phyloP scores from a whole-genome alignment of 2,329 filamentous ascomycete genomes.

The Penicillium crustosum region DNA sequence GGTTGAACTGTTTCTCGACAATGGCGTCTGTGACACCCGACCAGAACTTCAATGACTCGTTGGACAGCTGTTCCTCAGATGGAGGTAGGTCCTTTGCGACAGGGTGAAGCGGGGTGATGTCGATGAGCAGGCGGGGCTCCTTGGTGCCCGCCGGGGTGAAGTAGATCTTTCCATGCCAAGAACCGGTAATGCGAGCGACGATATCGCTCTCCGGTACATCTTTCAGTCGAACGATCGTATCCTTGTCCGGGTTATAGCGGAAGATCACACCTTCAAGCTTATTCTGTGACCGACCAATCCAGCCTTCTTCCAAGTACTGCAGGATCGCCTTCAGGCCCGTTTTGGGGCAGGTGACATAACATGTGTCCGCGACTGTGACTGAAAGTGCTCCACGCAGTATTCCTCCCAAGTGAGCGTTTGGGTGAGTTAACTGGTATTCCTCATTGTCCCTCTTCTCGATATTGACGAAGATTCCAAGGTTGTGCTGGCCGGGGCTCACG shows the following conservation, averaged over 20 bases:
- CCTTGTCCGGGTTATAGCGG: conserved; percentile 82
- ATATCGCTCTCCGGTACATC: conserved; percentile 85
- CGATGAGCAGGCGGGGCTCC: conserved; percentile 72
- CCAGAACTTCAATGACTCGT: conserved; percentile 91
- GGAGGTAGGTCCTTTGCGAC: conserved; percentile 78
- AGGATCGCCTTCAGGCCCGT: conserved; percentile 89
- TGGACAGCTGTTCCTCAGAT: conserved; percentile 72
- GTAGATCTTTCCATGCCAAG: conserved; percentile 74
- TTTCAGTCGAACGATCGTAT: conserved; percentile 74
- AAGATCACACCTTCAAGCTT: conserved; percentile 89
- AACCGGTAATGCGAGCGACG: conserved; percentile 76
- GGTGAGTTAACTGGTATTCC: conserved; percentile 92
- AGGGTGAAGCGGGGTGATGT: conserved; percentile 79
- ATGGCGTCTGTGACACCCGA: conserved; percentile 84
- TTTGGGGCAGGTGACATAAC: conserved; percentile 84
- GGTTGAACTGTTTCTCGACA: conserved; percentile 73
- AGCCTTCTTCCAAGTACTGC: conserved; percentile 91
- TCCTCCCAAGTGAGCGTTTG: conserved; percentile 87
- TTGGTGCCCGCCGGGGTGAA: conserved; percentile 53
- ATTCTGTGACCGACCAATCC: conserved; percentile 88
- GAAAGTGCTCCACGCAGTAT: conserved; percentile 83
- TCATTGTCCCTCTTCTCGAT: conserved; percentile 78
- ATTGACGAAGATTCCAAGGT: conserved; percentile 92
- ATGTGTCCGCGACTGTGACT: conserved; percentile 85
- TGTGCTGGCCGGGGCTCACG: conserved; percentile 87